Base-by-base conservation (phyloP, 805 yeast genomes). In the Pichia phayaonensis region DNA sequence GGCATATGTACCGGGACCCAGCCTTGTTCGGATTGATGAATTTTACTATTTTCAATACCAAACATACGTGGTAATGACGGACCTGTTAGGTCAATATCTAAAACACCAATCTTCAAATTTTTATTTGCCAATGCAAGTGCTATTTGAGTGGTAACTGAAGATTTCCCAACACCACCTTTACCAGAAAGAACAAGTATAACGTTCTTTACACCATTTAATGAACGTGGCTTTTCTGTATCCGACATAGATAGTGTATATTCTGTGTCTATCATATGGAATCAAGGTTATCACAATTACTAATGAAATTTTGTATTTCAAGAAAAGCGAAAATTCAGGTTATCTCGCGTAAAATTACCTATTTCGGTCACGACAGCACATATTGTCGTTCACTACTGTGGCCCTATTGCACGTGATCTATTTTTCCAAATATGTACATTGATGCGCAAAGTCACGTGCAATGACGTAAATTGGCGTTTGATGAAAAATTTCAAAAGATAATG, bases 41-140 rank as follows among this genome's bases (percentile, higher is more conserved):
- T 87, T 57, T 90, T 88, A 42, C 75, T 74, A 7, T 68, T 67
- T 63, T 94, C 99, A 11, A 90, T 75, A 1, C 97, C 97, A 71
- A 94, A 90, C 95, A 94, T 90, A 47, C 99, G 73, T 3, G 99
- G 99, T 38, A 90, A 70, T 1, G 97, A 90, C 0, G 99, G 99
- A 0, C 99, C 99, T 0, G 99, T 94, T 42, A 94, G 72, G 70
- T 94, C 99, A 21, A 94, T 89, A 63, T 94, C 99, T 23, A 94
- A 71, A 0, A 94, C 95, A 2, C 99, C 99, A n/a, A 94, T 97
- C 59, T 77, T 83, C 61, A 65, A 80, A 2, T 94, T 95, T 61
- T 77, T 72, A 15, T 73, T 69, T 7, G 83, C 87, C 29, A 94
- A 72, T 0, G 90, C 74, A n/a, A 94, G 73, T 0, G 97, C 98